Base-by-base conservation (phyloP, 192 early-diverging fungal species). In the Podila horticola region DNA sequence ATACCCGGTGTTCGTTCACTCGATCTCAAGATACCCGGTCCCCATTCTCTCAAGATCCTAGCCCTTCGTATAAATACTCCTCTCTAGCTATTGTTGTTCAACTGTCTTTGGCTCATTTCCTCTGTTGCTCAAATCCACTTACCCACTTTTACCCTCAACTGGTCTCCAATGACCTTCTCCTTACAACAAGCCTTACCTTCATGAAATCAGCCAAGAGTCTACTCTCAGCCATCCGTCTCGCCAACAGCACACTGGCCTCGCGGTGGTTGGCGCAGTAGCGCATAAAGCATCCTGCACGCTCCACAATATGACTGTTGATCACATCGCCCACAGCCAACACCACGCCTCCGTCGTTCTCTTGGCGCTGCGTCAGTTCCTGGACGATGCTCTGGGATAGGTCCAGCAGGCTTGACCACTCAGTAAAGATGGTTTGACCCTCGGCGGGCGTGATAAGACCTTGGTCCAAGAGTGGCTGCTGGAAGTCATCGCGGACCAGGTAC, bases 191-290 rank as follows among this genome's bases (percentile, higher is more conserved):
- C n/a, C n/a, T 31, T 31, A 93, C 90, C 59, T 72, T 85, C 31
- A 85, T 84, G 72, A 92, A 79, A 30, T 79, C 70, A 2, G 24
- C 45, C 59, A 79, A 49, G 8, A 64, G 22, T 50, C 61, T 48
- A 50, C 61, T 79, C 30, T 79, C 76, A 0, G 50, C 22, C 69
- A 72, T 69, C 29, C 65, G 22, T 49, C 34, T 62, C 15, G 84
- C 48, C 17, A 95, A 82, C 24, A 89, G 81, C 5, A 67, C 64
- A 67, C 86, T 88, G 15, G 93, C 92, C 11, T 85, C 82, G 29
- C 92, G 92, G 75, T 93, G 94, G 75, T 92, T 92, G 72, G 92
- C 94, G 65, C 90, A 91, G 82, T 94, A 96, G 30, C 82, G 75
- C 52, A 91, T 91, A 68, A 95, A 96, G 71, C 94, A 87, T 49